Percentiles rank a stretch among this genome's conserved stretches.
Evolutionary conservation across 495 filamentous ascomycete species (phyloP).

Genomic region (Opeltia flavorubescens): DNA sequence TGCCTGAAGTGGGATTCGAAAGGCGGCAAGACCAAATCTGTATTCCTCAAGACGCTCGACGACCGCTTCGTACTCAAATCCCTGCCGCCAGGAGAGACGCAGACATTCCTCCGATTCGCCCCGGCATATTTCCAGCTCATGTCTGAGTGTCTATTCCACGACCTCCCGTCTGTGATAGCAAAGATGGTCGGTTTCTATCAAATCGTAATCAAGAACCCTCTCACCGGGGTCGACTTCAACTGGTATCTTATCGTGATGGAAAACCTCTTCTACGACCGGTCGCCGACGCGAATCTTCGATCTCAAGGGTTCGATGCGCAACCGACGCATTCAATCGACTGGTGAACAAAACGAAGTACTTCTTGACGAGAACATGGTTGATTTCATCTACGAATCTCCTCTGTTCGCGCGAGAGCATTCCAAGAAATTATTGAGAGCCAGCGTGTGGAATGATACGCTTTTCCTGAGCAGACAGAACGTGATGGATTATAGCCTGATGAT

Average conservation of each 20-base stretch:
- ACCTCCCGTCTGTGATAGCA: conserved; percentile 89
- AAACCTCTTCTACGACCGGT: conserved; percentile 94
- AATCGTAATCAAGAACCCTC: conserved; percentile 87
- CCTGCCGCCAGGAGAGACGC: conserved; percentile 76
- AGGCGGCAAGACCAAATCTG: conserved; percentile 91
- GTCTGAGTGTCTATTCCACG: conserved; percentile 90
- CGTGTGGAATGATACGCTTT: conserved; percentile 93
- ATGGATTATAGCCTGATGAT: conserved; percentile 99
- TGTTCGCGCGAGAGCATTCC: conserved; percentile 86
- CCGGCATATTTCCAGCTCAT: conserved; percentile 96
- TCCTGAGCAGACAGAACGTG: conserved; percentile 80
- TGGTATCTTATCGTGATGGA: conserved; percentile 94
- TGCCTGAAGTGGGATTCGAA: conserved; percentile 98
- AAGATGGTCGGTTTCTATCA: conserved; percentile 99
- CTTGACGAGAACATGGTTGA: conserved; percentile 99
- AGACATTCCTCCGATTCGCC: conserved; percentile 87
- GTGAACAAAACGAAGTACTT: conserved; percentile 89
- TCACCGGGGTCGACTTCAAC: conserved; percentile 85
- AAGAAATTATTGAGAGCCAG: conserved; percentile 74
- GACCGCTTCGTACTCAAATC: conserved; percentile 88
- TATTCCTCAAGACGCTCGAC: conserved; percentile 96
- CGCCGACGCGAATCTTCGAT: conserved; percentile 86
- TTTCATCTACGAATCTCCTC: conserved; percentile 91
- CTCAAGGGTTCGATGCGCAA: conserved; percentile 98
- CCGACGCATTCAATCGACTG: conserved; percentile 85